These are phyloP conservation scores for Aspergillus calidoustus DNA, from an alignment of 2,329 filamentous ascomycete species.

Conservation along the genomic window DNA sequence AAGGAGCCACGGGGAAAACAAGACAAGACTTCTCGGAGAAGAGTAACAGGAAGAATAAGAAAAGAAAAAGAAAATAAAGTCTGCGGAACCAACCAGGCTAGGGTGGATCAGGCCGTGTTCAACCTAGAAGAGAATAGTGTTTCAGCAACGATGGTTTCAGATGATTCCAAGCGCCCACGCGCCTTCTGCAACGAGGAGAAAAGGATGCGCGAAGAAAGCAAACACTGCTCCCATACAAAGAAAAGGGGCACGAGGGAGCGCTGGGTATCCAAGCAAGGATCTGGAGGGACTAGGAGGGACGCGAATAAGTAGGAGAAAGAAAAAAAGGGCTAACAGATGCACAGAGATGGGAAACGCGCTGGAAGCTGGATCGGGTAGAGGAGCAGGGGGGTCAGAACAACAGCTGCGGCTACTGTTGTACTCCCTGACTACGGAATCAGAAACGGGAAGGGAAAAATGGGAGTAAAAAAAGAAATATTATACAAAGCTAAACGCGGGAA, in stretches of 20 bases:
- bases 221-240: constrained; percentile 15
- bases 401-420: constrained; percentile 31
- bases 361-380: constrained; percentile 21
- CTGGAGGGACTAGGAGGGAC: constrained; percentile 20
- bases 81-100: constrained; percentile 26
- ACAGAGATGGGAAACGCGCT: constrained; percentile 22
- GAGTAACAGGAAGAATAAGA: constrained; percentile 24
- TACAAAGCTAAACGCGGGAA: constrained; percentile 9
- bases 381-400: constrained; percentile 26
- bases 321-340: constrained; percentile 22
- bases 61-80: constrained; percentile 24
- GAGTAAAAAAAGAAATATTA: constrained; percentile 10
- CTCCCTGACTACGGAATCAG: constrained; percentile 23
- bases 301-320: constrained; percentile 13
- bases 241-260: constrained; percentile 21
- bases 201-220: constrained; percentile 20
- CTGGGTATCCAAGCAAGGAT: constrained; percentile 21
- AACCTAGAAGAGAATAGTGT: constrained; percentile 29
- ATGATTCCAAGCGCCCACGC: constrained; percentile 28
- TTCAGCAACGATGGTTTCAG: constrained; percentile 33
- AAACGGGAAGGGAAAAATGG: constrained; percentile 6
- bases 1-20: constrained; percentile 21
- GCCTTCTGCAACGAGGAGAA: constrained; percentile 20
- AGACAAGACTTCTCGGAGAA: constrained; percentile 23
- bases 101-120: constrained; percentile 25